These are phyloP conservation scores for Lodderomyces theae DNA, from an alignment of 1,139 yeast genomes.

Conservation along the genomic window DNA sequence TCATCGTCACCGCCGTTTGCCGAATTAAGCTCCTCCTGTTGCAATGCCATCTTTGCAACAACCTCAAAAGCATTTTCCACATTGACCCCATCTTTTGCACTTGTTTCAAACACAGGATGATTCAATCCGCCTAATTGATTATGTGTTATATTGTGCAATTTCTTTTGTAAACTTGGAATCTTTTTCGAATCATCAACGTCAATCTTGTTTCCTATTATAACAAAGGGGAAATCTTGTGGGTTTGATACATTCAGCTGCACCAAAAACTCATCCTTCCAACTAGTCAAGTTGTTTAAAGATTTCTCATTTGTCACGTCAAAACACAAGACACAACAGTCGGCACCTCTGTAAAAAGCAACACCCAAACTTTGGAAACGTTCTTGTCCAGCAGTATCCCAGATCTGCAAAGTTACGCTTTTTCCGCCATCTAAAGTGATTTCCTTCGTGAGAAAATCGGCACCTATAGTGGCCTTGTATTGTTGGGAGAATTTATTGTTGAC, in stretches of 20 bases:
- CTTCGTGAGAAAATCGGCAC: slow-evolving; percentile 94
- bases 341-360: slow-evolving; percentile 96
- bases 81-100: slow-evolving; percentile 91
- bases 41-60: slow-evolving; percentile 90
- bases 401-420: slow-evolving; percentile 76
- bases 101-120: slow-evolving; percentile 89
- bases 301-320: slow-evolving; percentile 93
- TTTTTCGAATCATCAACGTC: slow-evolving; percentile 92
- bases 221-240: slow-evolving; percentile 94
- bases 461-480: slow-evolving; percentile 96
- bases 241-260: slow-evolving; percentile 90
- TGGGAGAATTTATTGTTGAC: slow-evolving; percentile 93
- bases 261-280: slow-evolving; percentile 95
- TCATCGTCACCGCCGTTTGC: slow-evolving; percentile 72
- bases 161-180: slow-evolving; percentile 70
- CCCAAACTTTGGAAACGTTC: slow-evolving; percentile 96
- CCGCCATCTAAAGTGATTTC: slow-evolving; percentile 79
- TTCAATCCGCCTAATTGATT: slow-evolving; percentile 70
- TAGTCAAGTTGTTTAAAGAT: slow-evolving; percentile 82
- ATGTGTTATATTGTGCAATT: slow-evolving; percentile 82
- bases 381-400: slow-evolving; percentile 99
- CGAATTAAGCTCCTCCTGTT: slow-evolving; percentile 85
- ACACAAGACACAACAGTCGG: slow-evolving; percentile 95
- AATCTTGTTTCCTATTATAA: slow-evolving; percentile 89
- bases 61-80: slow-evolving; percentile 96